Percentiles rank a stretch among this genome's conserved stretches.
These are phyloP conservation scores for Asparagopsis taxiformis DNA, from an alignment of 31 red algal species.

Conservation along the genomic window DNA sequence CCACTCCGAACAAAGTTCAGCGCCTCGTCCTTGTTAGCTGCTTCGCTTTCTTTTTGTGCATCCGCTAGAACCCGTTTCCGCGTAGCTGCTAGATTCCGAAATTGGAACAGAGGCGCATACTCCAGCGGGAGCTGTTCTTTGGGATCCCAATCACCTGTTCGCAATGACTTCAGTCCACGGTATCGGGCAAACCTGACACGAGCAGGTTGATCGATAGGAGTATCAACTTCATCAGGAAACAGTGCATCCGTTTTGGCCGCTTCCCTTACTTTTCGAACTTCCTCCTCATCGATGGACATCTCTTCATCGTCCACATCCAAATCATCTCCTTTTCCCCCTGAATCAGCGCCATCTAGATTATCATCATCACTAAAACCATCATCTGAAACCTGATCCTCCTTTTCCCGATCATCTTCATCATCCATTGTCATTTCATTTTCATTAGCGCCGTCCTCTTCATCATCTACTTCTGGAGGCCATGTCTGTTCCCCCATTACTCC, in stretches of 20 bases:
- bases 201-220: slow-evolving; percentile 74
- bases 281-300: slow-evolving; percentile 49
- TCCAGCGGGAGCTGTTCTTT: slow-evolving; percentile 66
- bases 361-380: slow-evolving; percentile 2
- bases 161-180: slow-evolving; percentile 77
- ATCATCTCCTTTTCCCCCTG: too few relatives aligned
- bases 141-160: slow-evolving; percentile 88
- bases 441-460: neutral
- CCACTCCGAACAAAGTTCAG: slow-evolving; percentile 29
- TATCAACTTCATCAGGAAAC: slow-evolving; percentile 97
- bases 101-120: slow-evolving; percentile 76
- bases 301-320: too few relatives aligned
- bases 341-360: too few relatives aligned
- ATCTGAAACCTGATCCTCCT: slow-evolving; percentile 16
- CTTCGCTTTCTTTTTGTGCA: slow-evolving; percentile 14
- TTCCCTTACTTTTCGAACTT: slow-evolving; percentile 29
- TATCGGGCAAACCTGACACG: slow-evolving; percentile 86
- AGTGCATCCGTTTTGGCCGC: slow-evolving; percentile 42
- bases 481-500: slow-evolving; percentile 66
- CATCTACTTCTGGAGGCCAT: slow-evolving; percentile 67
- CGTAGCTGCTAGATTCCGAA: slow-evolving; percentile 65
- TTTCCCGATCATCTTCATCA: slow-evolving; percentile 35
- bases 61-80: slow-evolving; percentile 38
- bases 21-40: neutral
- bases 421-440: slow-evolving; percentile 10